These are phyloP conservation scores for Stylonectria norvegica DNA, from an alignment of 2,329 filamentous ascomycete genomes.

Conservation along the genomic window DNA sequence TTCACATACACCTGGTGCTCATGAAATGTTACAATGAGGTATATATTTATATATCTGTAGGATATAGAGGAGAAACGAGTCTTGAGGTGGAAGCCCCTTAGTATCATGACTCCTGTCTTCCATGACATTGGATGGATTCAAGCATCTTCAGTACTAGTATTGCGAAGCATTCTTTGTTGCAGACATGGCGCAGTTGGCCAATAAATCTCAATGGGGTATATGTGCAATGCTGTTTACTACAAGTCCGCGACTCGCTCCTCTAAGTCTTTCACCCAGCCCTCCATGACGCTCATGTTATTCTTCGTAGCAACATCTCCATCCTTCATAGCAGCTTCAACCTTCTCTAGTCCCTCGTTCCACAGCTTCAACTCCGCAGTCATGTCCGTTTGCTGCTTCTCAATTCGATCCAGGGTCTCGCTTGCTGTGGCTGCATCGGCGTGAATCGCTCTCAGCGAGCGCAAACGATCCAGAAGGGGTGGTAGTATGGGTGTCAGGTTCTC, in stretches of 20 bases:
- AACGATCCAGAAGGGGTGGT: constrained; percentile 77
- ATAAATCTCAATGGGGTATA: constrained; percentile 35
- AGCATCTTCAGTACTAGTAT: too few relatives aligned
- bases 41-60: too few relatives aligned
- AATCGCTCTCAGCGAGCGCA: constrained; percentile 78
- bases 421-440: constrained; percentile 85
- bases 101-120: too few relatives aligned
- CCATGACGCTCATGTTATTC: constrained; percentile 79
- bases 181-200: too few relatives aligned
- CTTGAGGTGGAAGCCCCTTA: too few relatives aligned
- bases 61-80: too few relatives aligned
- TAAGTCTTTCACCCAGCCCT: constrained; percentile 83
- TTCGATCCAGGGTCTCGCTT: constrained; percentile 68
- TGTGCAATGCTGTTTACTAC: constrained; percentile 32
- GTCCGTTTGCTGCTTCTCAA: constrained; percentile 77
- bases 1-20: too few relatives aligned
- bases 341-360: constrained; percentile 78
- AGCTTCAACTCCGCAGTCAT: constrained; percentile 80
- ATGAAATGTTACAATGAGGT: too few relatives aligned
- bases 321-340: constrained; percentile 71
- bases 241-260: constrained; percentile 70
- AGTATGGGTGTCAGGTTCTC: constrained; percentile 81
- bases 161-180: too few relatives aligned
- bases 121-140: too few relatives aligned
- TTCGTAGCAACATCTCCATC: constrained; percentile 68